Evolutionary conservation across 352 stramenopile genomes (phyloP).

Genomic region (Peronospora farinosa): DNA sequence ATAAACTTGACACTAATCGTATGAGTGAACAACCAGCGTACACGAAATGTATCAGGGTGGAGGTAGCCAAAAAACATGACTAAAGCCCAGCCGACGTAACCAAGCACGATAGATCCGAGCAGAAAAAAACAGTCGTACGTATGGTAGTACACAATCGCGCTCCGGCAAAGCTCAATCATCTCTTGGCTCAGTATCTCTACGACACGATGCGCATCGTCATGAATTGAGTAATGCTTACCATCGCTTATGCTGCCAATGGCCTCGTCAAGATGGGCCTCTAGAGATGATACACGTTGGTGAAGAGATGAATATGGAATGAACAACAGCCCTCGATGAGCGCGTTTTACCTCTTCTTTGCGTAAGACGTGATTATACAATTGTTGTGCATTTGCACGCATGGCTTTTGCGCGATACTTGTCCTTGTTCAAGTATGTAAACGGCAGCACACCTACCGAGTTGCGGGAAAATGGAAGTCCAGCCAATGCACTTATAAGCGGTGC

Average conservation of each 20-base stretch:
- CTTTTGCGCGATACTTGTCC: constrained; percentile 46
- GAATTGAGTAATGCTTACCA: constrained; percentile 14
- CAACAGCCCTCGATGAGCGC: constrained; percentile 44
- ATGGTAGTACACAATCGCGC: constrained; percentile 68
- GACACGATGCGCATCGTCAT: constrained; percentile 19
- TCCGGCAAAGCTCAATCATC: constrained; percentile 57
- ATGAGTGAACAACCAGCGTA: constrained; percentile 17
- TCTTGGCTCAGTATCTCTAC: constrained; percentile 52
- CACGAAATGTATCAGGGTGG: constrained; percentile 23
- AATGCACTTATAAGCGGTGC: constrained; percentile 61
- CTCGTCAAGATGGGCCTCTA: constrained; percentile 28
- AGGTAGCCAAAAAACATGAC: constrained; percentile 52
- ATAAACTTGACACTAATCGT: constrained; percentile 16
- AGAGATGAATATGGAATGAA: constrained; percentile 51
- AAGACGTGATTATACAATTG: constrained; percentile 56
- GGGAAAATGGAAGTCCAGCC: constrained; percentile 58
- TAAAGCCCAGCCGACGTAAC: constrained; percentile 64
- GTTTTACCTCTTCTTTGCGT: constrained; percentile 54
- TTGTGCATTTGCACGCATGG: constrained; percentile 64
- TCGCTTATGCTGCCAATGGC: constrained; percentile 16
- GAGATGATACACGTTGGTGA: constrained; percentile 21
- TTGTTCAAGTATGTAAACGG: constrained; percentile 60
- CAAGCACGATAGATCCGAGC: constrained; percentile 50
- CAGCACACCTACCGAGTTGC: constrained; percentile 74
- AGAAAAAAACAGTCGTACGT: constrained; percentile 79